A percentile compares a stretch with the other conserved stretches of the same genome.
Conservation (phyloP, 768 basidiomycete genomes). For the Hericium erinaceus region DNA sequence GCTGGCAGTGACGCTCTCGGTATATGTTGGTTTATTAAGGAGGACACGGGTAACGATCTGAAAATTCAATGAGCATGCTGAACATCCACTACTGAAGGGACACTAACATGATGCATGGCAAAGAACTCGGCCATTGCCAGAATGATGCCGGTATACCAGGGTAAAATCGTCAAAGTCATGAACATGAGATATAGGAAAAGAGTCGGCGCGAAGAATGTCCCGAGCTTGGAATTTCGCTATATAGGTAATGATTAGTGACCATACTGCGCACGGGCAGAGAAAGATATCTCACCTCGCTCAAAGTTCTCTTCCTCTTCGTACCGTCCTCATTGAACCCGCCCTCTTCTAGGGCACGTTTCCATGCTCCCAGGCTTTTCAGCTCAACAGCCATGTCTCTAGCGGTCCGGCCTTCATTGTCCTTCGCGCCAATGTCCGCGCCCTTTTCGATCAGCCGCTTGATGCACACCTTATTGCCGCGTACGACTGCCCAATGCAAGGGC, state of each 20-base stretch:
- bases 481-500: conserved; percentile 96
- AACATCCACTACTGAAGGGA: neutral
- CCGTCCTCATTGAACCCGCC: conserved; percentile 78
- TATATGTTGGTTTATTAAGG: conserved; percentile 72
- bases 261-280: conserved; percentile 1
- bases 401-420: conserved; percentile 79
- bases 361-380: conserved; percentile 84
- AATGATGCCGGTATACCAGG: conserved; percentile 84
- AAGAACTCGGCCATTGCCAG: conserved; percentile 84
- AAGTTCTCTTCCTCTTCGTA: conserved; percentile 48
- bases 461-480: conserved; percentile 83
- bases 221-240: conserved; percentile 68
- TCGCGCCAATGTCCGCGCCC: conserved; percentile 72
- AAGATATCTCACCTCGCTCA: conserved; percentile 51
- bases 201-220: conserved; percentile 70
- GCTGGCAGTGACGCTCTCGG: conserved; percentile 74
- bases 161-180: conserved; percentile 70
- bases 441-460: conserved; percentile 81
- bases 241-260: neutral
- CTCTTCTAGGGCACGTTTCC: conserved; percentile 83
- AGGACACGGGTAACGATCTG: conserved; percentile 81
- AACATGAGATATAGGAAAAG: conserved; percentile 79
- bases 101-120: conserved; percentile 84
- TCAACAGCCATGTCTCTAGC: conserved; percentile 92
- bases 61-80: conserved; percentile 3